Conservation (phyloP, 2,329 filamentous ascomycete species). For the Phoma sp. region DNA sequence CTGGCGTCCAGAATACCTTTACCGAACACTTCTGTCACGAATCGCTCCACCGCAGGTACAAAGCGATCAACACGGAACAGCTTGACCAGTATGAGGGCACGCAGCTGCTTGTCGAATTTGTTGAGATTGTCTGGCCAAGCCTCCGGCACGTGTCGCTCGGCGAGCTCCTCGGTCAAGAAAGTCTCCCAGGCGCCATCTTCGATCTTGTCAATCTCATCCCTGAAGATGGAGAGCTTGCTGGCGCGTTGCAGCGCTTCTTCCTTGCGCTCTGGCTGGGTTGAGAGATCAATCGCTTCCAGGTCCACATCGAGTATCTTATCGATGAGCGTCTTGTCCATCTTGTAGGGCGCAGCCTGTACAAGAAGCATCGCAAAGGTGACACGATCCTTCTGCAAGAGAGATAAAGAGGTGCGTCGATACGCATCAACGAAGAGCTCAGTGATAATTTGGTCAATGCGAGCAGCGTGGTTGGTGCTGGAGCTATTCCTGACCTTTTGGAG, state of each 20-base stretch:
- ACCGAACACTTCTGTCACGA: constrained; percentile 86
- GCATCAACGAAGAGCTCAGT: constrained; percentile 88
- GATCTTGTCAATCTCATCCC: constrained; percentile 70
- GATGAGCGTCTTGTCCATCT: constrained; percentile 89
- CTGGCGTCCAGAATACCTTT: constrained; percentile 79
- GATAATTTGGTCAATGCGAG: constrained; percentile 86
- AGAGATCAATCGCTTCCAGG: constrained; percentile 78
- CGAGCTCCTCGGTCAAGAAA: constrained; percentile 85
- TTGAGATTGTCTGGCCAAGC: constrained; percentile 72
- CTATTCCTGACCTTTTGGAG: constrained; percentile 80
- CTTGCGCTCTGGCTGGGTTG: constrained; percentile 67
- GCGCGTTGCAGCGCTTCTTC: constrained; percentile 73
- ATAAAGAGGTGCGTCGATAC: constrained; percentile 91
- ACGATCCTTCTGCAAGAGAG: constrained; percentile 89
- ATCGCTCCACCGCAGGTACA: constrained; percentile 89
- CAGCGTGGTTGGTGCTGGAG: constrained; percentile 74
- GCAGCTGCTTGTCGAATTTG: constrained; percentile 75
- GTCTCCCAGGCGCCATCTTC: constrained; percentile 72
- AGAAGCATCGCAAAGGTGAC: constrained; percentile 94
- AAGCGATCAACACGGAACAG: constrained; percentile 95
- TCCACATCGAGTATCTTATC: constrained; percentile 83
- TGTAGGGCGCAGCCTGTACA: constrained; percentile 92
- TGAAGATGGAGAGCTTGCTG: constrained; percentile 73
- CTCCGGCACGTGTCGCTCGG: constrained; percentile 80
- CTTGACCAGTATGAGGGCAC: constrained; percentile 89